phyloP scores from a whole-genome alignment of 495 filamentous ascomycete species.

The Xylaria curta region DNA sequence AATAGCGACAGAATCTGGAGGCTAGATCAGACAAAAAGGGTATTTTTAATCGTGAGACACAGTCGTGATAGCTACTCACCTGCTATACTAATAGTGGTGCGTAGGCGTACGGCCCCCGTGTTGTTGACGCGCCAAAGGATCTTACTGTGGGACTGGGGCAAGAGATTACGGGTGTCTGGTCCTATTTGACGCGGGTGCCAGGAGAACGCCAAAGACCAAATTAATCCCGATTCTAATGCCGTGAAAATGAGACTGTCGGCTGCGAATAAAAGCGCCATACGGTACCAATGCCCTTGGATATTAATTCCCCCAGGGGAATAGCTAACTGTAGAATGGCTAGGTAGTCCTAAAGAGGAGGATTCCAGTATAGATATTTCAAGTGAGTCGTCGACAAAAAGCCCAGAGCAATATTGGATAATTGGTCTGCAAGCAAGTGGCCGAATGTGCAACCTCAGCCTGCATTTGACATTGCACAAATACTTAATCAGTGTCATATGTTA shows the following conservation, averaged over 20 bases:
- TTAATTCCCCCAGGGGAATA: not conserved
- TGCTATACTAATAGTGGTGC: conserved; percentile 1
- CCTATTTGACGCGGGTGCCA: not conserved
- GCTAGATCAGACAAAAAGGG: not conserved
- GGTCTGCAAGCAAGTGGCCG: conserved; percentile 3
- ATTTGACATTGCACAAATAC: conserved; percentile 4
- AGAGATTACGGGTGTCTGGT: conserved; percentile 9
- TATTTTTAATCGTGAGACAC: not conserved
- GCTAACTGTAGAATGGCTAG: not conserved
- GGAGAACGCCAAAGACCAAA: not conserved
- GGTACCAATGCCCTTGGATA: not conserved
- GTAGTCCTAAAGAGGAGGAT: not conserved
- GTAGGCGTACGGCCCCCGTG: not conserved
- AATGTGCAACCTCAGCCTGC: conserved; percentile 16
- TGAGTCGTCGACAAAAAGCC: not conserved
- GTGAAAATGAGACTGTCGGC: not conserved
- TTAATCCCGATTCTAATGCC: not conserved
- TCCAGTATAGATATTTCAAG: not conserved
- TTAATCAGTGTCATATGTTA: not conserved
- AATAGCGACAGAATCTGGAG: not conserved
- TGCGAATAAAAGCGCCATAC: not conserved
- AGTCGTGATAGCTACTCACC: not conserved
- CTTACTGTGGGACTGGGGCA: not conserved
- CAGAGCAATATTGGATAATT: not conserved
- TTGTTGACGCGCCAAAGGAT: not conserved